Conservation (phyloP, 169 alveolate species). For the Theileria orientalis region DNA sequence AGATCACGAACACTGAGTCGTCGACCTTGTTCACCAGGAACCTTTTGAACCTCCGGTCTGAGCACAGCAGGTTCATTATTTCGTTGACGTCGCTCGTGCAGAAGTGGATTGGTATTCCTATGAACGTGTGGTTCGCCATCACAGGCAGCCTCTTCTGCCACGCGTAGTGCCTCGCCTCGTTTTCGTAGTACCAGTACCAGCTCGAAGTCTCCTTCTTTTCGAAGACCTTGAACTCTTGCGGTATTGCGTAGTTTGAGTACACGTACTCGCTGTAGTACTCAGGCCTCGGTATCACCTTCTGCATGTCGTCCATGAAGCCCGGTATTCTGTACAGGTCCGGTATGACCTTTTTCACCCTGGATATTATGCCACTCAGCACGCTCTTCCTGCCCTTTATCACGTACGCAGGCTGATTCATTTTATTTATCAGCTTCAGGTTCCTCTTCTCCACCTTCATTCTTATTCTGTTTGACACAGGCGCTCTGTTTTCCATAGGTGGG, state of each 20-base stretch:
- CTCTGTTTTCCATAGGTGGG: not conserved
- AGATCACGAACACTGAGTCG: slow-evolving; percentile 67
- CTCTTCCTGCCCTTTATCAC: not conserved
- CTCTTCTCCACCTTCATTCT: not conserved
- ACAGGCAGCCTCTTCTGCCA: slow-evolving; percentile 81
- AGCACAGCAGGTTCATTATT: slow-evolving; percentile 70
- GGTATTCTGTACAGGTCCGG: slow-evolving; percentile 34
- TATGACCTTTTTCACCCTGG: not conserved
- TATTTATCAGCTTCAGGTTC: not conserved
- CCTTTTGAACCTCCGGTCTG: slow-evolving; percentile 72
- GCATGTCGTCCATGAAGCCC: slow-evolving; percentile 41
- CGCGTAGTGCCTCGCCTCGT: slow-evolving; percentile 80
- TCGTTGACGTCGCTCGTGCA: slow-evolving; percentile 81
- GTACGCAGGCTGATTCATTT: not conserved
- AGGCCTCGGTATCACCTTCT: slow-evolving; percentile 15
- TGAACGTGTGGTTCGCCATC: slow-evolving; percentile 79
- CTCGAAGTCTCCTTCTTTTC: slow-evolving; percentile 71
- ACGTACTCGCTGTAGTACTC: slow-evolving; percentile 18
- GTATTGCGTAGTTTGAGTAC: slow-evolving; percentile 72
- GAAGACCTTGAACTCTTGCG: slow-evolving; percentile 67
- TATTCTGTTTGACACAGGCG: not conserved
- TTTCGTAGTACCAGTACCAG: slow-evolving; percentile 82
- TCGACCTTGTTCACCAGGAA: slow-evolving; percentile 77
- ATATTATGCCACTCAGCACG: not conserved
- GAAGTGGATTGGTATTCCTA: slow-evolving; percentile 85